These are phyloP conservation scores for Acacia pycnantha DNA, from an alignment of 331 rosid genomes.

Conservation along the genomic window DNA sequence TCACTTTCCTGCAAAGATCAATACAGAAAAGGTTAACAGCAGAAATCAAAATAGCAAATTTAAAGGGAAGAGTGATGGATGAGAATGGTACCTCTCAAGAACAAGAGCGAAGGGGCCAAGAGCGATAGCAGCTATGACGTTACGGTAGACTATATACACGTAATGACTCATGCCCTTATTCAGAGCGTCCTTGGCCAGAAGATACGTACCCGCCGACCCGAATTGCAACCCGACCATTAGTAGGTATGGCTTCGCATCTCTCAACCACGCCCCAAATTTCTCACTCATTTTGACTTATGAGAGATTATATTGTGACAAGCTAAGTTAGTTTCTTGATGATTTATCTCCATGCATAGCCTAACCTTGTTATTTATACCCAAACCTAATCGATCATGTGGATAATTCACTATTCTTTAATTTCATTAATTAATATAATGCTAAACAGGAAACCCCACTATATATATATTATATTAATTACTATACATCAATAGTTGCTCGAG, in stretches of 20 bases:
- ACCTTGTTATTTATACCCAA: slow-evolving; percentile 30
- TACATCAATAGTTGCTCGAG: background rate
- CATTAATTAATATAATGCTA: background rate
- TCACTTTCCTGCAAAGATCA: slow-evolving; percentile 48
- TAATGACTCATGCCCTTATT: slow-evolving; percentile 72
- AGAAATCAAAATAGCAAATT: background rate
- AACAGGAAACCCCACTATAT: background rate
- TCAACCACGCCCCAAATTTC: slow-evolving; percentile 25
- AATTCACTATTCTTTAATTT: background rate
- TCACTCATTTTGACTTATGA: background rate
- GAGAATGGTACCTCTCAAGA: slow-evolving; percentile 55
- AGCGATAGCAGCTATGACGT: slow-evolving; percentile 54
- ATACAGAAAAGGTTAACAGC: background rate
- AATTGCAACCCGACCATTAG: slow-evolving; percentile 60
- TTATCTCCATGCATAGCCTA: background rate
- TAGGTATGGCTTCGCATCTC: slow-evolving; percentile 49
- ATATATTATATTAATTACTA: background rate
- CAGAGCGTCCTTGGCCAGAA: slow-evolving; percentile 60
- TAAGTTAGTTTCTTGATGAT: background rate
- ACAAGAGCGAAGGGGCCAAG: slow-evolving; percentile 71
- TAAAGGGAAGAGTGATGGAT: background rate
- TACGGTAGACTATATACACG: slow-evolving; percentile 73
- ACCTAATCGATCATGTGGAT: background rate
- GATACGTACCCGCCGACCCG: slow-evolving; percentile 68
- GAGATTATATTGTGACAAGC: background rate